A percentile compares a stretch with the other conserved stretches of the same genome.
Evolutionary conservation across 176 grass and related monocot species (phyloP).

Genomic region (Aegilops speltoides): DNA sequence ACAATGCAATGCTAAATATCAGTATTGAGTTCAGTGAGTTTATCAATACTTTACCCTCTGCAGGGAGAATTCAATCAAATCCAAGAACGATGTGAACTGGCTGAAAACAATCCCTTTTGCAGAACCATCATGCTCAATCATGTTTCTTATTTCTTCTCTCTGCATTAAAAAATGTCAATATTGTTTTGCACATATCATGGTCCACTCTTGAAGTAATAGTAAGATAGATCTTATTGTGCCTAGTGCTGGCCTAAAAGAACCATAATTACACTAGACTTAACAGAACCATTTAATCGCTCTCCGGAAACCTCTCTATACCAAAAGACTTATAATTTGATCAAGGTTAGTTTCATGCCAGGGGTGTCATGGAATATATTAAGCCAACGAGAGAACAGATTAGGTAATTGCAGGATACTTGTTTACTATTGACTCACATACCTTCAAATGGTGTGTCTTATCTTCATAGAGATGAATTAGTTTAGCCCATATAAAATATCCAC

Average conservation of each 20-base stretch:
- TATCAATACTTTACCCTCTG: conserved; percentile 42
- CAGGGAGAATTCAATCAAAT: conserved; percentile 86
- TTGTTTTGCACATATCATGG: background rate
- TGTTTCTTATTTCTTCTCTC: conserved; percentile 88
- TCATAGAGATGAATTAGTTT: background rate
- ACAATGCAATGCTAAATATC: background rate
- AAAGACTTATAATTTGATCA: background rate
- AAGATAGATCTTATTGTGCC: background rate
- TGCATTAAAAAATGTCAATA: conserved; percentile 15
- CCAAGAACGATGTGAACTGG: conserved; percentile 93
- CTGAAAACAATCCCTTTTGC: conserved; percentile 98
- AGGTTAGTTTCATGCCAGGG: background rate
- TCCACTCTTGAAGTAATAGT: background rate
- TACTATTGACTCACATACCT: background rate
- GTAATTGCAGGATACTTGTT: background rate
- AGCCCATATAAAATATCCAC: background rate
- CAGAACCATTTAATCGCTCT: background rate
- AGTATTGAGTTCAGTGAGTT: background rate
- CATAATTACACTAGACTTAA: background rate
- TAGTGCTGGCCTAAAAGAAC: background rate
- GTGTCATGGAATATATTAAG: background rate
- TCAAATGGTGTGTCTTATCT: background rate
- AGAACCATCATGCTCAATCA: conserved; percentile 90
- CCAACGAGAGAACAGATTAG: background rate
- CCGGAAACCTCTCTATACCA: background rate